Evolutionary conservation across 1,139 yeast species (phyloP), one percentile per base, ranked within the genome.

Genomic region (Geotrichum europaeum): DNA sequence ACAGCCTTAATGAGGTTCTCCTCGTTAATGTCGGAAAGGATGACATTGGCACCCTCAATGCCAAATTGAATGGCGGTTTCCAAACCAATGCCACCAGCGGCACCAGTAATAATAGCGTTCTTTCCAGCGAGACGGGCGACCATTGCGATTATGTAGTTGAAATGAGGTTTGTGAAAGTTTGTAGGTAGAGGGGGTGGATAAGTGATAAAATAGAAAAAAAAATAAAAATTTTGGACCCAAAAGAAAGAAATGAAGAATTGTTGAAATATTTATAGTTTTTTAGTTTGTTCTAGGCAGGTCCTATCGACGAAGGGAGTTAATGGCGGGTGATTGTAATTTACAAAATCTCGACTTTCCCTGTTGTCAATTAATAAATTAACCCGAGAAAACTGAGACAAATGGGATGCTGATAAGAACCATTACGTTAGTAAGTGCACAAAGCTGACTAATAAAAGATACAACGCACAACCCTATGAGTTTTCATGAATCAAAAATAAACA

Each of bases 101-200:
- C 87, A 55, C 87, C 87, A 55, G 87, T 84, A 65, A 84, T 72
- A 64, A 84, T 76, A 62, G 84, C 83, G 71, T 83, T 76, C 74
- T 82, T 81, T 58, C 85, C 85, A 65, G 80, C 82, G 64, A 84
- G 78, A 73, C 87, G 65, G 28, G 67, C 70, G 62, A 66, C 69
- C 66, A 65, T 65, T 60, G 63, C 59, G 53, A 54, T 20, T 56
- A 45, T 49, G 30, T 43, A n/a, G 40, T 50, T 34, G 18, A n/a
- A 18, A 50, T 15, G 5, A 54, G 34, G 28, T 53, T 51, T 45
- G 6, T 45, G 28, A 10, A 6, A 25, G 18, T 15, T 15, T 2
- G 25, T 47, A 47, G 18, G 30, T 36, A n/a, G n/a, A 36, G 43
- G 36, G 36, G 36, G 15, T 45, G 7, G 10, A 47, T 47, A 4